Evolutionary conservation across 495 filamentous ascomycete species (phyloP).

Genomic region (Tuber magnatum): DNA sequence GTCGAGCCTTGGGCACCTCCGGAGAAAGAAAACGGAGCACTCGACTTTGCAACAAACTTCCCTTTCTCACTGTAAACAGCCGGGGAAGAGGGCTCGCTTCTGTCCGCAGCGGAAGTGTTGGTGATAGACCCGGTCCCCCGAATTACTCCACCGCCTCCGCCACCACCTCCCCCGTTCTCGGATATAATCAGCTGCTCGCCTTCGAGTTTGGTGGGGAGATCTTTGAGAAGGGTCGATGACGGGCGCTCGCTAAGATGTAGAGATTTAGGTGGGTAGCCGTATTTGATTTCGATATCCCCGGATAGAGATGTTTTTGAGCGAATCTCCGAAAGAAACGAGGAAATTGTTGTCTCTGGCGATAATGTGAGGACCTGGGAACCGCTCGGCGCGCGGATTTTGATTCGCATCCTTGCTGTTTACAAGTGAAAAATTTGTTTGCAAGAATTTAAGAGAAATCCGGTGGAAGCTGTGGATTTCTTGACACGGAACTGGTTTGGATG

Average conservation of each 20-base stretch:
- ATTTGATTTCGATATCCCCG: conserved; percentile 65
- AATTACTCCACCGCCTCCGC: conserved; percentile 13
- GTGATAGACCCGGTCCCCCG: conserved; percentile 27
- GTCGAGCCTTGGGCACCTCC: conserved; percentile 16
- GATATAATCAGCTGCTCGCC: conserved; percentile 75
- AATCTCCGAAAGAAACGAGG: conserved; percentile 33
- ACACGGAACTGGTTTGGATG: not conserved
- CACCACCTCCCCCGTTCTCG: conserved; percentile 42
- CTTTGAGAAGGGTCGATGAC: conserved; percentile 47
- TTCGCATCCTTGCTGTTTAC: conserved; percentile 23
- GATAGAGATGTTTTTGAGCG: conserved; percentile 33
- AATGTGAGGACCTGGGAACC: conserved; percentile 38
- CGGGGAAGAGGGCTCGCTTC: conserved; percentile 16
- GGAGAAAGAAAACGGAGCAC: conserved; percentile 26
- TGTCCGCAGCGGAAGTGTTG: conserved; percentile 17
- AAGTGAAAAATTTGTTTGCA: not conserved
- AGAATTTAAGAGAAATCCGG: not conserved
- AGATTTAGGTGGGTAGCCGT: conserved; percentile 72
- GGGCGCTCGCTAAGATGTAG: conserved; percentile 54
- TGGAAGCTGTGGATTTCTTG: not conserved
- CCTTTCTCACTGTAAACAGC: conserved; percentile 23
- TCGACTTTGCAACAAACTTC: conserved; percentile 3
- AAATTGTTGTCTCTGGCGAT: conserved; percentile 26
- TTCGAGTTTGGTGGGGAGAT: conserved; percentile 61
- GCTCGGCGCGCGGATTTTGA: conserved; percentile 36